Conservation (phyloP, 2,329 filamentous ascomycete species). For the Paraconiothyrium brasiliense region DNA sequence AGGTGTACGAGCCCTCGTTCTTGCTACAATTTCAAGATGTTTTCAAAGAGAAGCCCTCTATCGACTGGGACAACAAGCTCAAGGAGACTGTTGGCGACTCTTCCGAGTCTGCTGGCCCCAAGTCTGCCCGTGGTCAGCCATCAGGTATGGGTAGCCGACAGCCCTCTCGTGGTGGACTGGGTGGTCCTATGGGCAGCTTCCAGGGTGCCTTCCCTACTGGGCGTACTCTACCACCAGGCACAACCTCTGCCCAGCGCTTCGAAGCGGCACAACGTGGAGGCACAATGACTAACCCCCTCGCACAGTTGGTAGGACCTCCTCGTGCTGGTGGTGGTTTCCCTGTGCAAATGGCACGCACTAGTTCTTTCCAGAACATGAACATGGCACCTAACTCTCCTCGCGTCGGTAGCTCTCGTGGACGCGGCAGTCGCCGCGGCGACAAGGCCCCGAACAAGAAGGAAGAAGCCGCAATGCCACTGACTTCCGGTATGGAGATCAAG, state of each 20-base stretch:
- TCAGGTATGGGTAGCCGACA: conserved; percentile 59
- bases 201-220: conserved; percentile 53
- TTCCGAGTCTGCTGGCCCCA: conserved; percentile 71
- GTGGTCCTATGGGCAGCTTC: conserved; percentile 75
- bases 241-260: conserved; percentile 81
- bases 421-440: conserved; percentile 70
- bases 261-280: conserved; percentile 38
- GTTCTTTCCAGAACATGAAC: conserved; percentile 67
- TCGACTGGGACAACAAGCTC: conserved; percentile 91
- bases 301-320: conserved; percentile 62
- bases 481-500: conserved; percentile 81
- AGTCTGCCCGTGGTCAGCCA: conserved; percentile 64
- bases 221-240: conserved; percentile 75
- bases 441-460: conserved; percentile 64
- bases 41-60: conserved; percentile 94
- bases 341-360: conserved; percentile 72
- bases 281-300: conserved; percentile 62
- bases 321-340: conserved; percentile 69
- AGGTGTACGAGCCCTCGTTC: conserved; percentile 96
- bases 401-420: conserved; percentile 68
- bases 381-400: conserved; percentile 76
- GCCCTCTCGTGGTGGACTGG: conserved; percentile 51
- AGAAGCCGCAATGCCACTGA: conserved; percentile 87
- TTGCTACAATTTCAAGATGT: conserved; percentile 95
- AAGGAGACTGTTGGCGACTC: conserved; percentile 86